These are phyloP conservation scores for Wickerhamomyces canadensis DNA, from an alignment of 805 yeast species.

Conservation along the genomic window DNA sequence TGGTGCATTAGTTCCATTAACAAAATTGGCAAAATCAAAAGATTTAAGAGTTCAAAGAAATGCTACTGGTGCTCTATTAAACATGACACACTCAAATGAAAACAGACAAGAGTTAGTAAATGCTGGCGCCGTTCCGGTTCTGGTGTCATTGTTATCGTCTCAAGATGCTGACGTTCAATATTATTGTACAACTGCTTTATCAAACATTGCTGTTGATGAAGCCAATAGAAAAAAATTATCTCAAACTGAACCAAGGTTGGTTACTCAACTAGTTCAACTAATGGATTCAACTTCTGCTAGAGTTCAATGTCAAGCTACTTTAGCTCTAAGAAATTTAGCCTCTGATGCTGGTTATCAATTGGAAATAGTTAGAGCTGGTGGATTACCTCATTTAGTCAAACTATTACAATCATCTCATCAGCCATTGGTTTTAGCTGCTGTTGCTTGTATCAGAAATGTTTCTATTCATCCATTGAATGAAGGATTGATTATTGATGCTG, in stretches of 20 bases:
- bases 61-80: constrained; percentile 95
- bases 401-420: constrained; percentile 84
- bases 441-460: constrained; percentile 95
- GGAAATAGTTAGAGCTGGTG: constrained; percentile 93
- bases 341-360: constrained; percentile 94
- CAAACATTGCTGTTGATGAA: constrained; percentile 96
- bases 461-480: constrained; percentile 96
- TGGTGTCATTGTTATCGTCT: constrained; percentile 79
- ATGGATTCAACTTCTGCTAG: constrained; percentile 94
- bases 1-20: constrained; percentile 92
- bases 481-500: constrained; percentile 93
- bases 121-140: constrained; percentile 97
- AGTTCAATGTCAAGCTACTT: constrained; percentile 97
- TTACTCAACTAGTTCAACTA: constrained; percentile 76
- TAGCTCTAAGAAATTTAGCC: constrained; percentile 92
- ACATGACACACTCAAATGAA: constrained; percentile 97
- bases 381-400: constrained; percentile 88
- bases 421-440: constrained; percentile 91
- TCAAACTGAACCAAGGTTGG: constrained; percentile 88
- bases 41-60: constrained; percentile 96
- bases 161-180: constrained; percentile 96
- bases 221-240: constrained; percentile 82
- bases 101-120: constrained; percentile 94
- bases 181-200: constrained; percentile 95
- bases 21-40: constrained; percentile 88